Conservation (phyloP, 2,329 filamentous ascomycete species). For the Calonectria leucothoes region DNA sequence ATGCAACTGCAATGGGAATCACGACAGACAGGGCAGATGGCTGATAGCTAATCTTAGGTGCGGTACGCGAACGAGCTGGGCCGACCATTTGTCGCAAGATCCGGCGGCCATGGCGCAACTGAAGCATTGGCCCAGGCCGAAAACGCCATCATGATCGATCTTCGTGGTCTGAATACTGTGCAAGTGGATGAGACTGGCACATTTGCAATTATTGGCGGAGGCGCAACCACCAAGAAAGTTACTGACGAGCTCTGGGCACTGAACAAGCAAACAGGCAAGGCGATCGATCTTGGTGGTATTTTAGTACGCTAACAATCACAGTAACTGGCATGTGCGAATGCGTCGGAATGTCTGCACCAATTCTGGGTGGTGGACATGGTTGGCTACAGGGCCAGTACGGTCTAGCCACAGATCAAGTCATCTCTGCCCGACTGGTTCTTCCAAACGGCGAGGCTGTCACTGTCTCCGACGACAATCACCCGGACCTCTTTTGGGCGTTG, state of each 20-base stretch:
- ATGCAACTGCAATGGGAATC: too few relatives aligned
- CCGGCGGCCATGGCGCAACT: conserved; percentile 28
- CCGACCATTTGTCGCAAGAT: conserved; percentile 23
- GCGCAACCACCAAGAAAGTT: conserved; percentile 24
- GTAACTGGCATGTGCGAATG: conserved; percentile 8
- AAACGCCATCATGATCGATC: conserved; percentile 22
- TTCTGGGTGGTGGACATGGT: conserved; percentile 28
- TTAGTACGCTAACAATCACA: not conserved
- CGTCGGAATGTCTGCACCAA: not conserved
- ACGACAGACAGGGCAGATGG: too few relatives aligned
- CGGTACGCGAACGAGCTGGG: conserved; percentile 23
- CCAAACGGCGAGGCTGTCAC: conserved; percentile 22
- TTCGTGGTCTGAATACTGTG: conserved; percentile 8
- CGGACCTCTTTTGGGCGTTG: conserved; percentile 54
- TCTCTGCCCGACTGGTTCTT: conserved; percentile 22
- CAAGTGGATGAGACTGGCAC: not conserved
- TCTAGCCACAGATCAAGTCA: conserved; percentile 23
- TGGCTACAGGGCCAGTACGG: conserved; percentile 32
- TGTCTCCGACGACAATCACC: conserved; percentile 4
- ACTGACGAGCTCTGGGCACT: conserved; percentile 14
- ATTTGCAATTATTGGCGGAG: conserved; percentile 15
- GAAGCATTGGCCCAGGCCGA: conserved; percentile 24
- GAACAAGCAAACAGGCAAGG: conserved; percentile 29
- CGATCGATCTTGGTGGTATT: not conserved
- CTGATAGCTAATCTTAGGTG: conserved; percentile 12